phyloP scores from a whole-genome alignment of 75 land plant species.

The Selaginella moellendorffii region DNA sequence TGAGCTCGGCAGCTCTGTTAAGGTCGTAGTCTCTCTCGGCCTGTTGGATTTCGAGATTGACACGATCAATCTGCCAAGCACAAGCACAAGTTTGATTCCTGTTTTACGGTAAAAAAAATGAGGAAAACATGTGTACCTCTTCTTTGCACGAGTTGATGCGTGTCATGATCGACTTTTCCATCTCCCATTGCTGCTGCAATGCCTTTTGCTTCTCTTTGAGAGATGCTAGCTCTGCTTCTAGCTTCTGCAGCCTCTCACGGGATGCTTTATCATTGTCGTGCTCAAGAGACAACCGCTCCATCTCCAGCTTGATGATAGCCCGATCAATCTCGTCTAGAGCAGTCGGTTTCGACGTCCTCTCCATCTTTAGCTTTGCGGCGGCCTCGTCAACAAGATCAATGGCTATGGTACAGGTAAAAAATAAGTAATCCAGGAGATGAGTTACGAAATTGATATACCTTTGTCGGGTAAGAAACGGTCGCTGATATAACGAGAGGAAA shows the following conservation, averaged over 20 bases:
- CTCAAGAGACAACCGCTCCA: conserved; percentile 2
- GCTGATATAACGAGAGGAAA: neutral
- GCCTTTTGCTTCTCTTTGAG: conserved; percentile 4
- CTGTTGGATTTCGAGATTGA: conserved; percentile 5
- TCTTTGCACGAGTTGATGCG: neutral
- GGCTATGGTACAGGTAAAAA: neutral
- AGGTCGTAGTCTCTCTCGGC: conserved; percentile 2
- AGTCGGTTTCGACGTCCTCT: conserved; percentile 2
- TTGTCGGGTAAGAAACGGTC: conserved; percentile 9
- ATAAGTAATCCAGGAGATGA: neutral
- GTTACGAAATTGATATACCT: neutral
- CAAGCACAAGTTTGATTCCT: neutral
- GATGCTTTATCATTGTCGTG: conserved; percentile 2
- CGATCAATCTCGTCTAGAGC: conserved; percentile 9
- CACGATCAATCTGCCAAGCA: conserved; percentile 2
- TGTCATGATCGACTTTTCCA: neutral
- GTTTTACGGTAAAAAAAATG: neutral
- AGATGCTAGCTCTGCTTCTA: neutral
- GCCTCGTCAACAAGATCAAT: conserved; percentile 9
- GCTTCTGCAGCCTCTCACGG: neutral
- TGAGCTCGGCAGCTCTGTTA: neutral
- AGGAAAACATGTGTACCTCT: neutral
- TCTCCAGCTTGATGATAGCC: conserved; percentile 1
- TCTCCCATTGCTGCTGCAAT: conserved; percentile 1
- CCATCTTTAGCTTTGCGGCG: conserved; percentile 8